A percentile compares a stretch with the other conserved stretches of the same genome.
Evolutionary conservation across 495 filamentous ascomycete genomes (phyloP).

Genomic region (Aspergillus baeticus): DNA sequence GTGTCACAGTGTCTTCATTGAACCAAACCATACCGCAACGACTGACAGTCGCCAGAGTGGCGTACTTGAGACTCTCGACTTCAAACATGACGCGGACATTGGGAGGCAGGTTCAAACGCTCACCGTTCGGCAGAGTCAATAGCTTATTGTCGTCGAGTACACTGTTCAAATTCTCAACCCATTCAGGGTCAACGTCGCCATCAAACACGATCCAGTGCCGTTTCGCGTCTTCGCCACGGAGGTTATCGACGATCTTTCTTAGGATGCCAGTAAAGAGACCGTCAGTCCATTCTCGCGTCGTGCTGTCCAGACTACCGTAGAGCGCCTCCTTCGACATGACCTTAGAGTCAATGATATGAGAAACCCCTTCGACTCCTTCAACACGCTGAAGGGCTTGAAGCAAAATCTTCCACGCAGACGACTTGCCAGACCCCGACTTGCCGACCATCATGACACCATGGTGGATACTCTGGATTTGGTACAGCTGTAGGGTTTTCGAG

Average conservation of each 20-base stretch:
- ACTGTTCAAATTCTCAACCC: slow-evolving; percentile 99
- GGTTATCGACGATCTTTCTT: slow-evolving; percentile 97
- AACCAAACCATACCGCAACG: slow-evolving; percentile 99
- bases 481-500: slow-evolving; percentile 92
- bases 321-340: slow-evolving; percentile 99
- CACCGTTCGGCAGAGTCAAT: slow-evolving; percentile 92
- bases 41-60: slow-evolving; percentile 94
- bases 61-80: slow-evolving; percentile 97
- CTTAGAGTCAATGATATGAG: slow-evolving; percentile 97
- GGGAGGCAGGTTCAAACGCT: slow-evolving; percentile 86
- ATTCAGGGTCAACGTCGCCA: slow-evolving; percentile 97
- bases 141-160: slow-evolving; percentile 99
- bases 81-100: slow-evolving; percentile 99
- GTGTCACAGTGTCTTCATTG: slow-evolving; percentile 92
- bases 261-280: slow-evolving; percentile 97
- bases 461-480: slow-evolving; percentile 95
- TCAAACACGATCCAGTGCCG: slow-evolving; percentile 99
- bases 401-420: slow-evolving; percentile 90
- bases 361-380: slow-evolving; percentile 89
- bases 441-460: slow-evolving; percentile 99
- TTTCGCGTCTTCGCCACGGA: slow-evolving; percentile 93
- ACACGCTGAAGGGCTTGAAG: slow-evolving; percentile 88
- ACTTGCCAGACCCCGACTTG: slow-evolving; percentile 92
- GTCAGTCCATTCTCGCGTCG: slow-evolving; percentile 97
- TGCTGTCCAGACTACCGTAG: slow-evolving; percentile 93